Evolutionary conservation across 176 grass and related monocot species (phyloP).

Genomic region (sorghum (Sorghum bicolor)): Sorghum_bicolor_NCBIv3 NC_012875.2:60948001-60948500

Average conservation of each 20-base stretch:
- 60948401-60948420: not conserved
- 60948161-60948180: not conserved
- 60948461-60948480: not conserved
- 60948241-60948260: not conserved
- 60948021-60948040: conserved; percentile 57
- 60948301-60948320: not conserved
- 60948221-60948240: conserved; percentile 3
- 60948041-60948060: conserved; percentile 91
- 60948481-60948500: not conserved
- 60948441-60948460: not conserved
- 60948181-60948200: not conserved
- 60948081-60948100: conserved; percentile 93
- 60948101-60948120: conserved; percentile 65
- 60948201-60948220: not conserved
- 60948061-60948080: conserved; percentile 96
- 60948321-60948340: not conserved
- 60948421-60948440: not conserved
- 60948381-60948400: not conserved
- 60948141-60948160: not conserved
- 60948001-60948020: conserved; percentile 49
- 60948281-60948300: not conserved
- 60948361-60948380: not conserved
- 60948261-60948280: not conserved
- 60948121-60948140: not conserved
- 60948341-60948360: not conserved